Evolutionary conservation across 805 yeast species (phyloP), one percentile per base, ranked within the genome.

Genomic region (Kuraishia capsulata): DNA sequence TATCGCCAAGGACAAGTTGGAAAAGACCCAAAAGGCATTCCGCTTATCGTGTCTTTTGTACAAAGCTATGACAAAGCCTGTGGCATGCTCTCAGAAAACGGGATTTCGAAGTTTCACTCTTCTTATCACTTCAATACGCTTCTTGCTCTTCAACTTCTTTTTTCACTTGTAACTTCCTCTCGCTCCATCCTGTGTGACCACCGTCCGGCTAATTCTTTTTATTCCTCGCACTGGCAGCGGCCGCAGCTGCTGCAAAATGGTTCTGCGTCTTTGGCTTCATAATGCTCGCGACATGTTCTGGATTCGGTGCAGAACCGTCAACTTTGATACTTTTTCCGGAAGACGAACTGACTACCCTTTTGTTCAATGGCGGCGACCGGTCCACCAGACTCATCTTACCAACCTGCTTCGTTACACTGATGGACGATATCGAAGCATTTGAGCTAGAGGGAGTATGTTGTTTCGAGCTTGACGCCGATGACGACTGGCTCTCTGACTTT

Each of bases 191-290:
- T n/a, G n/a, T n/a, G n/a, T n/a, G n/a, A n/a, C n/a, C n/a, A n/a
- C n/a, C n/a, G n/a, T n/a, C n/a, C n/a, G n/a, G n/a, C n/a, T n/a
- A n/a, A n/a, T n/a, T n/a, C n/a, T n/a, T n/a, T n/a, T n/a, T n/a
- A n/a, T n/a, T n/a, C n/a, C 25, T 37, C 33, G 44, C 35, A 39
- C 45, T 44, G 17, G 48, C 48, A 20, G 45, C 45, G n/a, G 48
- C 48, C 11, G 48, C 48, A 11, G 48, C 48, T 21, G 45, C 44
- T 3, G 48, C 48, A 39, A 44, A 44, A 21, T 39, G 39, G 26
- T 40, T 42, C 37, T 44, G 43, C 14, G 36, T 33, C n/a, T 37
- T 39, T 14, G 38, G 47, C 24, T 34, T 30, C 37, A 37, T 30
- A 36, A 42, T 16, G 42, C 19, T 29, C 35, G 39, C 30, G 26